These are phyloP conservation scores for Apiospora aurea DNA, from an alignment of 2,329 filamentous ascomycete species.

Conservation along the genomic window DNA sequence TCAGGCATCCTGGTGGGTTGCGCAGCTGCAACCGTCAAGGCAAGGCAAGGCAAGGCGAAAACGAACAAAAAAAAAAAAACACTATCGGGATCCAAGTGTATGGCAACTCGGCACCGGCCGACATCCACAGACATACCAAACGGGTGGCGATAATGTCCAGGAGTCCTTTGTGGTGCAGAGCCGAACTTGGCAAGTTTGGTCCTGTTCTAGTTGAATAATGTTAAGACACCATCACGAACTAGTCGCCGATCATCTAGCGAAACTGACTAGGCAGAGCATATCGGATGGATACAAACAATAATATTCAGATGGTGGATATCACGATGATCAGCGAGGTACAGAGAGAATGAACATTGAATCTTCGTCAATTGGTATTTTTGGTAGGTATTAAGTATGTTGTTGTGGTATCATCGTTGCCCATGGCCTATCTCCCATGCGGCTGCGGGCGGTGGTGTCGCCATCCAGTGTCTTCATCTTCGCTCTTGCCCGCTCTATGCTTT, in stretches of 20 bases:
- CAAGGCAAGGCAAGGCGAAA: not conserved
- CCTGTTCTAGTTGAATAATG: not conserved
- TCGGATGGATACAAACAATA: not conserved
- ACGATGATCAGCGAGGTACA: not conserved
- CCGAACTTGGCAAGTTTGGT: not conserved
- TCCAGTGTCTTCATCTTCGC: not conserved
- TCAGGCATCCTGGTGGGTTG: not conserved
- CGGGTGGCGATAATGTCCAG: not conserved
- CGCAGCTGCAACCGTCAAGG: not conserved
- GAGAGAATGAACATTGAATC: not conserved
- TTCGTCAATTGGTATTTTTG: slow-evolving; percentile 3
- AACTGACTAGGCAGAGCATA: not conserved
- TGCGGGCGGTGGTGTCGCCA: slow-evolving; percentile 8
- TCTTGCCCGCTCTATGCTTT: slow-evolving; percentile 12
- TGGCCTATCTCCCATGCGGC: slow-evolving; percentile 12
- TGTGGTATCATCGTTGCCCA: slow-evolving; percentile 16
- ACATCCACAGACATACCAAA: not conserved
- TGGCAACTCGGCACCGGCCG: not conserved
- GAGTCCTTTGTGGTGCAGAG: not conserved
- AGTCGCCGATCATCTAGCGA: not conserved
- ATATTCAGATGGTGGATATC: not conserved
- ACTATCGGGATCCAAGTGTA: not conserved
- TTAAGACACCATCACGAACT: not conserved
- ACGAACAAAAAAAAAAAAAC: not conserved
- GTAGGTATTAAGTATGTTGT: not conserved